phyloP scores from a whole-genome alignment of 108 stramenopile species.

The Stephanodiscus triporus region DNA sequence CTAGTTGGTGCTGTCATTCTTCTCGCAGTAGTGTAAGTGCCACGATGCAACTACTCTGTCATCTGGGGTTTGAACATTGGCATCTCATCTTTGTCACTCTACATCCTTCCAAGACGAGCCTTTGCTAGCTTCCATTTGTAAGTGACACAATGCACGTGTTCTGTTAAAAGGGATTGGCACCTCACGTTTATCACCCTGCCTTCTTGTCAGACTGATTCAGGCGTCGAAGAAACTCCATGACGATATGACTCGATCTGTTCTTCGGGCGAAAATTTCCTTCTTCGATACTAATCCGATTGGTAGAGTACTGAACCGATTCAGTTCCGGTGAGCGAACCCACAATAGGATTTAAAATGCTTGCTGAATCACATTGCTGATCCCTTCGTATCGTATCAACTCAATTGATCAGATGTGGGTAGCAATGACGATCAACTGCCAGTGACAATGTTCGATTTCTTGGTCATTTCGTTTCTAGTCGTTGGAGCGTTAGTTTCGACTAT shows the following conservation, averaged over 20 bases:
- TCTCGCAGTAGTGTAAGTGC: slow-evolving; percentile 34
- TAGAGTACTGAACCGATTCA: slow-evolving; percentile 81
- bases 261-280: slow-evolving; percentile 85
- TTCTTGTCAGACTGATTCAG: slow-evolving; percentile 55
- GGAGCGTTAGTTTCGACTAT: slow-evolving; percentile 73
- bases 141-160: not conserved
- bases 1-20: slow-evolving; percentile 52
- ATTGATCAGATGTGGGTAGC: slow-evolving; percentile 79
- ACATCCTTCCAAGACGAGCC: not conserved
- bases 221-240: slow-evolving; percentile 82
- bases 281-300: slow-evolving; percentile 95
- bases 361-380: not conserved
- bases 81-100: not conserved
- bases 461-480: slow-evolving; percentile 67
- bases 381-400: slow-evolving; percentile 30
- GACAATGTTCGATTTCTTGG: slow-evolving; percentile 80
- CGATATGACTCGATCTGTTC: slow-evolving; percentile 74
- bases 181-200: slow-evolving; percentile 30
- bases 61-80: not conserved
- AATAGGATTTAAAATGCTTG: not conserved
- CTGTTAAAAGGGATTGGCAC: not conserved
- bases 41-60: not conserved
- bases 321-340: slow-evolving; percentile 11
- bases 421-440: slow-evolving; percentile 79
- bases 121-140: slow-evolving; percentile 5